Base-by-base conservation (phyloP, 176 grass and related monocot genomes). In the Triticum urartu region DNA sequence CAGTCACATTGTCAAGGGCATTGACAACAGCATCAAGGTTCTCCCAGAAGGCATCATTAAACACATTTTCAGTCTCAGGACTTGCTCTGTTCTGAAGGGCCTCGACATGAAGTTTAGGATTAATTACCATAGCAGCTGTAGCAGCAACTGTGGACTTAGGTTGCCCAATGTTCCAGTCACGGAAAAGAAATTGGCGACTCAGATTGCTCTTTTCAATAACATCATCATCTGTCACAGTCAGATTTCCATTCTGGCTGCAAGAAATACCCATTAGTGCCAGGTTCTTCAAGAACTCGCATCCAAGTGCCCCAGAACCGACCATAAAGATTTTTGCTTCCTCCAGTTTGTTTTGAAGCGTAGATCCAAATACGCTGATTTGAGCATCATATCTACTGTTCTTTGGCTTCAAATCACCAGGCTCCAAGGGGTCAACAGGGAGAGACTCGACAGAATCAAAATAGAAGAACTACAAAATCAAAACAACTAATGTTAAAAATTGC, bases 181-280 rank as follows among this genome's bases (percentile, higher is more conserved):
- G 93, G 86, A 98, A 98, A 68, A 98, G 95, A 86, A 98, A 98
- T 64, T 98, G 95, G 22, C 95, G 95, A 82, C 95, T 98, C 43
- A 98, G 93, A 90, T 98, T 98, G 67, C 95, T 98, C 86, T 93
- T 98, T 82, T 98, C 93, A 89, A 95, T 98, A 21, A 98, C 90
- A 90, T 98, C 93, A 68, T 98, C 95, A 93, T 98, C 95, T 85
- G 95, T 98, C 75, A 95, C 77, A 18, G 86, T 98, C 60, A 98
- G 80, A 45, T 89, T 95, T 54, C 95, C 93, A 77, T 81, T 90
- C 35, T 78, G 48, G 72, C 80, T 83, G 79, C 93, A 98, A 59
- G 92, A 98, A 85, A 98, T 88, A 39, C 95, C 95, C 95, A 98
- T 95, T 65, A 98, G 62, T 12, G 91, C 93, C 66, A 98, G 45